Evolutionary conservation across 345 rosid genomes (phyloP).

Genomic region (Boechera stricta): DNA sequence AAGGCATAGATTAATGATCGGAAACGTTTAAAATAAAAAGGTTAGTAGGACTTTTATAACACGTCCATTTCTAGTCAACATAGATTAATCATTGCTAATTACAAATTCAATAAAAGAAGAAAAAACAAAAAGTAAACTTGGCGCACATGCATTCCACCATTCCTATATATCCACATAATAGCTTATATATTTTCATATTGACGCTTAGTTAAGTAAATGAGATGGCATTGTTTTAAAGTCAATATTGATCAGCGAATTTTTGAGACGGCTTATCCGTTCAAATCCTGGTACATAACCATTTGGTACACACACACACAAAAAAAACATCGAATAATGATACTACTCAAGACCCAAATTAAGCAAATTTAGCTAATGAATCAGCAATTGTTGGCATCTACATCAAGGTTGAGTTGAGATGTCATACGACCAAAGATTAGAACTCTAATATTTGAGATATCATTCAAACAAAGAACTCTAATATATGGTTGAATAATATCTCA

Average conservation of each 20-base stretch:
- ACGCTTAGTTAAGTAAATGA: neutral
- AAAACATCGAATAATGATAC: no score
- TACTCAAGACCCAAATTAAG: neutral
- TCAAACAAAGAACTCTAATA: no score
- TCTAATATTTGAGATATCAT: no score
- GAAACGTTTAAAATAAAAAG: slow-evolving; percentile 15
- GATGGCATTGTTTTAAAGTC: neutral
- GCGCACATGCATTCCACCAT: slow-evolving; percentile 30
- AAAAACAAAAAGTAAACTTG: slow-evolving; percentile 28
- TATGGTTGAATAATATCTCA: neutral
- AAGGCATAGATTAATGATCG: slow-evolving; percentile 36
- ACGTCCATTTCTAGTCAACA: slow-evolving; percentile 34
- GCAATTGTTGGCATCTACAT: neutral
- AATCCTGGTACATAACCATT: neutral
- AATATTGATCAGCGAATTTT: neutral
- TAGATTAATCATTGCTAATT: neutral
- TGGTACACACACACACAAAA: neutral
- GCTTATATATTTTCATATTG: neutral
- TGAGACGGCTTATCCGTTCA: neutral
- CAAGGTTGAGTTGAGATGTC: neutral
- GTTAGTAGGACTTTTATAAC: slow-evolving; percentile 21
- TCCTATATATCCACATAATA: neutral
- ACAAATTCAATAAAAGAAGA: slow-evolving; percentile 27
- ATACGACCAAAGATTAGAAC: no score
- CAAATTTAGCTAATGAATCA: neutral